Conservation (phyloP, 2,329 filamentous ascomycete species). For the Aureobasidium leucospermi region DNA sequence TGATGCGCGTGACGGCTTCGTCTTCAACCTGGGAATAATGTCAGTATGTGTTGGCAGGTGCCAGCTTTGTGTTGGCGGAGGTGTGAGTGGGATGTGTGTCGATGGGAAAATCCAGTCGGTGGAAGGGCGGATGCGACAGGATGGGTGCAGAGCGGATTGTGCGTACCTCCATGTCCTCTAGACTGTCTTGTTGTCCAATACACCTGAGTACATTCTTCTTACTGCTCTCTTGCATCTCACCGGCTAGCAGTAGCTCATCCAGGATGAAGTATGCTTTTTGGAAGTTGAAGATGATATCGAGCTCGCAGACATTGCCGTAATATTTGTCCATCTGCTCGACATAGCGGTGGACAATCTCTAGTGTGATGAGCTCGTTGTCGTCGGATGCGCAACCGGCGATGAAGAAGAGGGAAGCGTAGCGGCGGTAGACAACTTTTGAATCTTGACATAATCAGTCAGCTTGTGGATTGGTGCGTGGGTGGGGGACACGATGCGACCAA, state of each 20-base stretch:
- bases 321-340: conserved; percentile 99
- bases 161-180: conserved; percentile 98
- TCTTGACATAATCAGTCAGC: conserved; percentile 48
- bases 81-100: background rate
- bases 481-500: conserved; percentile 32
- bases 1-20: conserved; percentile 53
- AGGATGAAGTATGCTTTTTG: conserved; percentile 99
- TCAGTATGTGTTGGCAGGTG: conserved; percentile 13
- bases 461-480: conserved; percentile 14
- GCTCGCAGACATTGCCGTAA: conserved; percentile 98
- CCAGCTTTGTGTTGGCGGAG: background rate
- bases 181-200: conserved; percentile 92
- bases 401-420: conserved; percentile 98
- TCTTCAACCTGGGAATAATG: conserved; percentile 29
- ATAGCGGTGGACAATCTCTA: conserved; percentile 98
- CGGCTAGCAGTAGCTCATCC: conserved; percentile 88
- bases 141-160: background rate
- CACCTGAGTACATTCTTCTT: conserved; percentile 98
- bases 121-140: background rate
- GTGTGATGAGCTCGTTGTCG: conserved; percentile 95
- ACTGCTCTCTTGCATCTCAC: conserved; percentile 96
- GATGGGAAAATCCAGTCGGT: background rate
- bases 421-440: conserved; percentile 96
- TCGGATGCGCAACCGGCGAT: conserved; percentile 95
- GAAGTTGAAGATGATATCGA: conserved; percentile 99